Conservation (phyloP, 75 land plant species). For the Isoetes taiwanensis region DNA sequence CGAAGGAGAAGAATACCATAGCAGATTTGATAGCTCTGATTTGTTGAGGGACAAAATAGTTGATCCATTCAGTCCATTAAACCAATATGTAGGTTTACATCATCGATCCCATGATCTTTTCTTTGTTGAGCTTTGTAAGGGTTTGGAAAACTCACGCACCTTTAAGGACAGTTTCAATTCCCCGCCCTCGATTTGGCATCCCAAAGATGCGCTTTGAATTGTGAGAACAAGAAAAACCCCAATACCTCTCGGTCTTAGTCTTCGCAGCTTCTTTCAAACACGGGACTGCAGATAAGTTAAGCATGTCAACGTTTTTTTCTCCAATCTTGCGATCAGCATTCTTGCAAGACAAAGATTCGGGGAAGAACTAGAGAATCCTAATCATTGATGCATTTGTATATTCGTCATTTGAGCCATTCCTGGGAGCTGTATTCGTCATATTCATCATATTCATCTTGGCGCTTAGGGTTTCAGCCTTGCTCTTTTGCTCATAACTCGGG, state of each 20-base stretch:
- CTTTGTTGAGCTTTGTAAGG: slow-evolving; percentile 66
- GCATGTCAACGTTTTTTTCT: slow-evolving; percentile 11
- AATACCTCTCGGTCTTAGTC: neutral
- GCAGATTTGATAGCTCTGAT: slow-evolving; percentile 10
- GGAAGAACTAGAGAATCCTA: too few relatives aligned
- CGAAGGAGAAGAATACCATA: slow-evolving; percentile 30
- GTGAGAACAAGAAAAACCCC: slow-evolving; percentile 9
- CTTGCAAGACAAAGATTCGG: slow-evolving; percentile 38
- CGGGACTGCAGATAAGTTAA: too few relatives aligned
- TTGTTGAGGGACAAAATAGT: neutral
- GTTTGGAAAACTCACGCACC: slow-evolving; percentile 72
- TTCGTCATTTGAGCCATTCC: too few relatives aligned
- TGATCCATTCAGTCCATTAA: neutral
- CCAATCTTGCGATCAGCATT: slow-evolving; percentile 2
- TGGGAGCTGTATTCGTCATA: too few relatives aligned
- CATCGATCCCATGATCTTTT: slow-evolving; percentile 61
- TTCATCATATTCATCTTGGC: too few relatives aligned
- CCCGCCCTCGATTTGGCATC: slow-evolving; percentile 14
- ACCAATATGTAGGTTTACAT: slow-evolving; percentile 8
- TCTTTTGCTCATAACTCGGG: too few relatives aligned
- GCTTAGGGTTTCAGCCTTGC: too few relatives aligned
- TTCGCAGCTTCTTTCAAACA: neutral
- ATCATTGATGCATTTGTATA: too few relatives aligned
- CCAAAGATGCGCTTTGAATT: neutral
- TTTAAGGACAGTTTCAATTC: slow-evolving; percentile 37